Percentiles rank a stretch among this genome's conserved stretches.
Conservation (phyloP, 495 filamentous ascomycete genomes). For the Arthonia radiata region DNA sequence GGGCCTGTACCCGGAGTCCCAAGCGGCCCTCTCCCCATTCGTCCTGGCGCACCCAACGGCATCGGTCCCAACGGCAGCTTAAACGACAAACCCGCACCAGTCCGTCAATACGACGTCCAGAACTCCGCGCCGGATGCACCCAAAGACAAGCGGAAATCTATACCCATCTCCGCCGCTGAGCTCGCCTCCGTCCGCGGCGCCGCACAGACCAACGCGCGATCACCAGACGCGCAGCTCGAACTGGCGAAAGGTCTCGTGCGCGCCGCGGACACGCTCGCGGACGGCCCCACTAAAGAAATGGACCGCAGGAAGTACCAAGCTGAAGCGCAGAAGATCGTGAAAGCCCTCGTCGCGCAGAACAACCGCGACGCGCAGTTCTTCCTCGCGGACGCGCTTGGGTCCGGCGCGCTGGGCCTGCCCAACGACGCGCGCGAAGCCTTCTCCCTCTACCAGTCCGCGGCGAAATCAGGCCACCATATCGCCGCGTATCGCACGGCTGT, state of each 20-base stretch:
- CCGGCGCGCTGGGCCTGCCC: conserved; percentile 43
- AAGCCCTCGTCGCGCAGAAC: conserved; percentile 46
- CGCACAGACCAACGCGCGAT: conserved; percentile 42
- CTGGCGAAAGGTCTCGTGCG: conserved; percentile 74
- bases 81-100: too few species aligned
- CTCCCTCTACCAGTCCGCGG: conserved; percentile 74
- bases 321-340: conserved; percentile 74
- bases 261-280: conserved; percentile 51
- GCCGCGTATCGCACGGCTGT: conserved; percentile 88
- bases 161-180: conserved; percentile 52
- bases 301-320: conserved; percentile 60
- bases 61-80: too few species aligned
- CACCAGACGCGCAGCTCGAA: conserved; percentile 40
- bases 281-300: conserved; percentile 38
- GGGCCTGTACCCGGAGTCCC: too few species aligned
- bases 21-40: too few species aligned
- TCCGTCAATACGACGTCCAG: too few species aligned
- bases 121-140: too few species aligned
- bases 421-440: conserved; percentile 77
- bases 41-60: too few species aligned
- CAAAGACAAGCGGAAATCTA: conserved; percentile 7
- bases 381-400: conserved; percentile 69
- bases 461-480: conserved; percentile 62
- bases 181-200: conserved; percentile 43
- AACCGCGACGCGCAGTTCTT: conserved; percentile 82